Percentiles rank a stretch among this genome's conserved stretches.
phyloP scores from a whole-genome alignment of 768 basidiomycete species.

The Daedaleopsis sinensis region DNA sequence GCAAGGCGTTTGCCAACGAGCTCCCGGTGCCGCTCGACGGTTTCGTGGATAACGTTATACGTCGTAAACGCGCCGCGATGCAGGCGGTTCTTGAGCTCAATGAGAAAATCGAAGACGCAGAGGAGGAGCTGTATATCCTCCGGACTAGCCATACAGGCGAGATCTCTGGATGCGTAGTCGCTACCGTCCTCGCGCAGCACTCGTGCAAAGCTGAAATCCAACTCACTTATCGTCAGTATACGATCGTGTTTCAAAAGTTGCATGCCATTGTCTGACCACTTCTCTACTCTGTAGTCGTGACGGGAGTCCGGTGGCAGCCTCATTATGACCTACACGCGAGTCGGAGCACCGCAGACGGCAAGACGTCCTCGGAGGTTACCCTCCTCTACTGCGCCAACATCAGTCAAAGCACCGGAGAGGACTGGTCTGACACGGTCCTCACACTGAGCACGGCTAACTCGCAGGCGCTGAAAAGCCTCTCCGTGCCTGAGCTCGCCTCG shows the following conservation, averaged over 20 bases:
- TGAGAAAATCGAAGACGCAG: slow-evolving; percentile 41
- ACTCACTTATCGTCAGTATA: slow-evolving; percentile 52
- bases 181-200: slow-evolving; percentile 3
- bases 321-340: slow-evolving; percentile 64
- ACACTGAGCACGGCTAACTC: slow-evolving; percentile 54
- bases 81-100: slow-evolving; percentile 38
- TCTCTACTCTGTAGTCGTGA: slow-evolving; percentile 44
- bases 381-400: slow-evolving; percentile 56
- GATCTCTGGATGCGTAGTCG: neutral
- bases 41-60: slow-evolving; percentile 47
- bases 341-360: slow-evolving; percentile 25
- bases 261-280: neutral
- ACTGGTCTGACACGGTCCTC: slow-evolving; percentile 54
- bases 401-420: slow-evolving; percentile 59
- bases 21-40: slow-evolving; percentile 38
- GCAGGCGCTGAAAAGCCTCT: slow-evolving; percentile 37
- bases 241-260: too few species aligned
- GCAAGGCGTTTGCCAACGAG: slow-evolving; percentile 48
- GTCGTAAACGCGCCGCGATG: slow-evolving; percentile 39
- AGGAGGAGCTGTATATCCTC: slow-evolving; percentile 5
- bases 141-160: slow-evolving; percentile 4
- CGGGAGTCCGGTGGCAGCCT: slow-evolving; percentile 52
- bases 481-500: neutral
- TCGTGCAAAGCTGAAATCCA: slow-evolving; percentile 41
- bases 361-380: neutral